Evolutionary conservation across 2,329 filamentous ascomycete species (phyloP).

Genomic region (Neofusicoccum cordaticola): DNA sequence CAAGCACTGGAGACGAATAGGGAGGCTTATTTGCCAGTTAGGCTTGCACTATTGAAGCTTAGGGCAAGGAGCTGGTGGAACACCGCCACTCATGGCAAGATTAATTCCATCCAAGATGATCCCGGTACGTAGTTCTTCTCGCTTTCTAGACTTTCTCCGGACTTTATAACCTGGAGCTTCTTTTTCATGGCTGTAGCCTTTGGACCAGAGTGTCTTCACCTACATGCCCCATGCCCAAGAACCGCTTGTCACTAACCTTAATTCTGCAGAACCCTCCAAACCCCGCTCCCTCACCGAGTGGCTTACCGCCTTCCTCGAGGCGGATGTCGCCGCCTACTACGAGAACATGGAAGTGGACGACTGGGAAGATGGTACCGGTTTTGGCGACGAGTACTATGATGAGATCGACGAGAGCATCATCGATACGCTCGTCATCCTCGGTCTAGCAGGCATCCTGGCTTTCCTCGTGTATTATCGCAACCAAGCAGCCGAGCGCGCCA

Average conservation of each 20-base stretch:
- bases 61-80: slow-evolving; percentile 90
- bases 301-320: slow-evolving; percentile 78
- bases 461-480: slow-evolving; percentile 77
- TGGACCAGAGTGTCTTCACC: too few species aligned
- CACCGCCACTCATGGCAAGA: slow-evolving; percentile 79
- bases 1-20: slow-evolving; percentile 83
- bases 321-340: slow-evolving; percentile 49
- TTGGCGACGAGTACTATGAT: slow-evolving; percentile 60
- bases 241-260: slow-evolving; percentile 27
- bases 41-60: slow-evolving; percentile 81
- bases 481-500: slow-evolving; percentile 52
- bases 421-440: slow-evolving; percentile 81
- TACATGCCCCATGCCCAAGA: not conserved
- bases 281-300: slow-evolving; percentile 80
- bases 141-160: not conserved
- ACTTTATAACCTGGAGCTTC: too few species aligned
- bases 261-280: slow-evolving; percentile 59
- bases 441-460: slow-evolving; percentile 69
- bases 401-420: slow-evolving; percentile 74
- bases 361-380: slow-evolving; percentile 36
- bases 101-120: slow-evolving; percentile 91
- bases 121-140: slow-evolving; percentile 54
- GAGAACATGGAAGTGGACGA: slow-evolving; percentile 55
- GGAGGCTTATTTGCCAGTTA: slow-evolving; percentile 91
- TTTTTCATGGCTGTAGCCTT: too few species aligned